Evolutionary conservation across 225 moss, liverwort and hornwort genomes (phyloP).

Genomic region (Bryum argenteum): DNA sequence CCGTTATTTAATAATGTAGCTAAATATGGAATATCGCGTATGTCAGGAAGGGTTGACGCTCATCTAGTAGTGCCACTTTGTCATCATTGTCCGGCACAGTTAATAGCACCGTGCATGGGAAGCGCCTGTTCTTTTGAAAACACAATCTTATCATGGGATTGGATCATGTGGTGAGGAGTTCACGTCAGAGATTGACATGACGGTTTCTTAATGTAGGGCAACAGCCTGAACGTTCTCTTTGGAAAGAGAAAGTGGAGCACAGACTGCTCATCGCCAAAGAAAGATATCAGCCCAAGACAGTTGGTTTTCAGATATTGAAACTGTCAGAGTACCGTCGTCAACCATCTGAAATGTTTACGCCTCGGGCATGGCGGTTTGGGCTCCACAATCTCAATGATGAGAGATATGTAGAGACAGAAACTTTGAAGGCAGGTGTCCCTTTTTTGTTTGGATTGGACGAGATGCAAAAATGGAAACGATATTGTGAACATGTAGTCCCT

Average conservation of each 20-base stretch:
- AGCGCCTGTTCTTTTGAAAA: too few species aligned
- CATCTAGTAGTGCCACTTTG: too few species aligned
- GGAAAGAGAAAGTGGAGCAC: neutral
- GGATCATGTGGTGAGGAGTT: too few species aligned
- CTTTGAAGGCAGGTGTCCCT: neutral
- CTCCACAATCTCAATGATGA: slow-evolving; percentile 1
- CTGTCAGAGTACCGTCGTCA: neutral
- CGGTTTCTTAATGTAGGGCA: neutral
- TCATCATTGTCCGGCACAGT: too few species aligned
- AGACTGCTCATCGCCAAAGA: neutral
- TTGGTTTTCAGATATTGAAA: slow-evolving; percentile 1
- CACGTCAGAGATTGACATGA: neutral
- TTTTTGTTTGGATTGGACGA: neutral
- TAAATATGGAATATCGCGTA: too few species aligned
- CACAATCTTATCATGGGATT: too few species aligned
- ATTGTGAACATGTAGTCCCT: slow-evolving; percentile 9
- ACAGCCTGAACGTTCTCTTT: neutral
- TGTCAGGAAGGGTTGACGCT: too few species aligned
- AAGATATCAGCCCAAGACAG: neutral
- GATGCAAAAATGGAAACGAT: neutral
- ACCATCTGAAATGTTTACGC: neutral
- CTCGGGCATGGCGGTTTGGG: neutral
- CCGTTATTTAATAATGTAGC: too few species aligned
- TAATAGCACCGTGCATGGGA: too few species aligned
- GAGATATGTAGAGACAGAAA: neutral